Base-by-base conservation (phyloP, 2,329 filamentous ascomycete species). In the Stagonosporopsis chrysanthemi region DNA sequence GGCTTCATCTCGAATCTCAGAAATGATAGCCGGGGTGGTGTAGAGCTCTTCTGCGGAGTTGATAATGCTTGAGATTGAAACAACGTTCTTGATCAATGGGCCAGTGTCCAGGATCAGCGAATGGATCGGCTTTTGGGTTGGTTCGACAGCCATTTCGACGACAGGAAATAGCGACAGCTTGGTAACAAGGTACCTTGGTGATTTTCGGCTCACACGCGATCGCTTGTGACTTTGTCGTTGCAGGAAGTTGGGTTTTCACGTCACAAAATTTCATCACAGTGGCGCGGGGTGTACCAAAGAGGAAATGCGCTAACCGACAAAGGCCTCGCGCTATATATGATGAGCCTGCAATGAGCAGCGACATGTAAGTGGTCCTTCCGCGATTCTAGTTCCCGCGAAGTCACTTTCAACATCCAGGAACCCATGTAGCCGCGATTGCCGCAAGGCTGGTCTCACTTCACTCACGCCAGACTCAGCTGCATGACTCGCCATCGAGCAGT, bases 71-170 rank as follows among this genome's bases (percentile, higher is more conserved):
- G 91, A 96, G 23, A 95, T 86, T 11, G 91, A 82, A 12, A 94
- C 92, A 63, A 95, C 89, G 79, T 97, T 97, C 74, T 94, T 94
- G 76, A 99, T 93, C 59, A 99, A 87, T 7, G 94, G 92, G 24
- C 93, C 94, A 3, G 95, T 90, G 74, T 99, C 95, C 65, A 99
- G 84, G 26, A 98, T 85, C 48, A 98, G 86, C 51, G 89, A 90
- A 79, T 96, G 88, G 46, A 96, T 87, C 0, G 88, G 84, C 74
- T 93, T 97, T 60, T 76, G 63, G 48, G 60, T 64, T 12, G 66
- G 54, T 54, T 65, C 45, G 22, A 63, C 55, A 39, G 67, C 66
- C 70, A 73, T 71, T 46, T 54, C 58, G 38, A 44, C 33, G 39
- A 57, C 42, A 19, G 36, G 39, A 56, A 56, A 56, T 56, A 40